Conservation (phyloP, 2,329 filamentous ascomycete species). For the Bipolaris gigantea region DNA sequence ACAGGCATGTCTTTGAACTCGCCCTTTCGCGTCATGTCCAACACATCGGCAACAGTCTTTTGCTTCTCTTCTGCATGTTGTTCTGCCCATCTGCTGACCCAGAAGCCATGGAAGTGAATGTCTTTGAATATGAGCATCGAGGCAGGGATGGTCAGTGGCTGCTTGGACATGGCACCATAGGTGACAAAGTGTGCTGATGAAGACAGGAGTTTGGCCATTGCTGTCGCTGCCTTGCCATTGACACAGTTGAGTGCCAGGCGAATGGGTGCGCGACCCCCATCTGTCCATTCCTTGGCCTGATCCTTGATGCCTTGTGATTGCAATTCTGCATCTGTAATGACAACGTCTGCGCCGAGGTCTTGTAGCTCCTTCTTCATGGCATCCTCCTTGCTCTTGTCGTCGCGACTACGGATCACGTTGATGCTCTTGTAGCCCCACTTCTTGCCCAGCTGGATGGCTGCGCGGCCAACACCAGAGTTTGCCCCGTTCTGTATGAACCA, state of each 20-base stretch:
- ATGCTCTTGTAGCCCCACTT: slow-evolving; percentile 90
- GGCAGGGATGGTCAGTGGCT: slow-evolving; percentile 79
- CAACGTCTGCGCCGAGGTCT: slow-evolving; percentile 63
- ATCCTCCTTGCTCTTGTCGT: slow-evolving; percentile 70
- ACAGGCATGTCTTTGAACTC: slow-evolving; percentile 82
- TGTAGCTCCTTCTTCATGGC: slow-evolving; percentile 63
- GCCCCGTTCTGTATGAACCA: slow-evolving; percentile 98
- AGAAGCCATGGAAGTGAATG: slow-evolving; percentile 86
- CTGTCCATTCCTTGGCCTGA: slow-evolving; percentile 65
- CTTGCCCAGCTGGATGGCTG: slow-evolving; percentile 82
- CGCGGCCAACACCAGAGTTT: slow-evolving; percentile 88
- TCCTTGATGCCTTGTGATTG: slow-evolving; percentile 65
- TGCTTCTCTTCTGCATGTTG: slow-evolving; percentile 71
- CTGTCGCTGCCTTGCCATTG: slow-evolving; percentile 79
- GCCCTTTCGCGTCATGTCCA: slow-evolving; percentile 72
- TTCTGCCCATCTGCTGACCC: slow-evolving; percentile 89
- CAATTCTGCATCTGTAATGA: slow-evolving; percentile 64
- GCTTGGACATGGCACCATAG: slow-evolving; percentile 92
- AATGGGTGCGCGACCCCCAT: slow-evolving; percentile 70
- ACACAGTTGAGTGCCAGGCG: slow-evolving; percentile 89
- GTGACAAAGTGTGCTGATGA: slow-evolving; percentile 78
- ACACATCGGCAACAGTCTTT: slow-evolving; percentile 80
- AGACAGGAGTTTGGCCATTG: slow-evolving; percentile 72
- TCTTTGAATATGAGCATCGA: slow-evolving; percentile 92
- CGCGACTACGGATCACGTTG: slow-evolving; percentile 80